A percentile compares a stretch with the other conserved stretches of the same genome.
These are phyloP conservation scores for Oehlia diaphana DNA, from an alignment of 192 early-diverging fungal species.

Conservation along the genomic window DNA sequence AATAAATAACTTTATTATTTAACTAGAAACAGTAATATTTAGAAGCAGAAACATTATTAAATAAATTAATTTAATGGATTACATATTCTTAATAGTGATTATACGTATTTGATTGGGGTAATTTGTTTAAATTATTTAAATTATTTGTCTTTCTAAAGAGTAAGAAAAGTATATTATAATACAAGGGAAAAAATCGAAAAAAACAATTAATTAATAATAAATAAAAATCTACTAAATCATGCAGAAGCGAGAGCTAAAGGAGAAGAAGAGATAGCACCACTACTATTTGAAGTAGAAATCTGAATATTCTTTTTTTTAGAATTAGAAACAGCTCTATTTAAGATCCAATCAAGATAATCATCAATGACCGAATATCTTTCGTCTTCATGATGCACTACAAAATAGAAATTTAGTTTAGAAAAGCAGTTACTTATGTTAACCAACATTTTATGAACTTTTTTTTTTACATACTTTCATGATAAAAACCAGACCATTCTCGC, in stretches of 20 bases:
- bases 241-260: neutral
- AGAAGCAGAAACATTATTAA: too few species aligned
- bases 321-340: neutral
- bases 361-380: neutral
- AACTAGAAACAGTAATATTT: too few species aligned
- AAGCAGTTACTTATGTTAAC: neutral
- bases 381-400: slow-evolving; percentile 1
- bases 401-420: neutral
- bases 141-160: too few species aligned
- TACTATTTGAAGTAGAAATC: neutral
- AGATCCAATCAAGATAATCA: slow-evolving; percentile 1
- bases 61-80: too few species aligned
- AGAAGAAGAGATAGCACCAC: neutral
- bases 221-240: neutral
- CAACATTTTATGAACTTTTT: too few species aligned
- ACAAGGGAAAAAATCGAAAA: neutral
- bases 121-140: too few species aligned
- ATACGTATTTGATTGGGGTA: too few species aligned
- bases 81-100: too few species aligned
- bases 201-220: neutral
- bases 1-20: too few species aligned
- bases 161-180: neutral
- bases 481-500: neutral
- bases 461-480: slow-evolving; percentile 16
- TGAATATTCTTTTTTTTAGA: neutral